A percentile compares a stretch with the other conserved stretches of the same genome.
phyloP scores from a whole-genome alignment of 306 rosid genomes.

The Trifolium fragiferum region DNA sequence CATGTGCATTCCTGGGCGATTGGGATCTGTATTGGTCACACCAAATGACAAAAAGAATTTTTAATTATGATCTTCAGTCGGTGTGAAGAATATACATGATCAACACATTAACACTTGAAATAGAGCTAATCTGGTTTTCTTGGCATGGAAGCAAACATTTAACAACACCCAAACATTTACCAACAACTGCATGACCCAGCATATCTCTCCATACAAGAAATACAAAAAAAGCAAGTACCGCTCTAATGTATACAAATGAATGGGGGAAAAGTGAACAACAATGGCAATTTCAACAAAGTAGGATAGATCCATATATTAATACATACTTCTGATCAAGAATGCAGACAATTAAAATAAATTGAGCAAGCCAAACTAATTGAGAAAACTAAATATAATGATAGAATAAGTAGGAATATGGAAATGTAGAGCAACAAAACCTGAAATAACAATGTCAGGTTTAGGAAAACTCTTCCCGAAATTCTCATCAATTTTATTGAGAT shows the following conservation, averaged over 20 bases:
- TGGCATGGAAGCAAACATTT: conserved; percentile 18
- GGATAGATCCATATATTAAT: neutral
- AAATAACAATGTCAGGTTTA: conserved; percentile 85
- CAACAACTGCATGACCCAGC: conserved; percentile 18
- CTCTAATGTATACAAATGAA: conserved; percentile 23
- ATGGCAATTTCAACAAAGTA: conserved; percentile 6
- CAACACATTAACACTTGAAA: conserved; percentile 18
- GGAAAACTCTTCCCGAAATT: conserved; percentile 84
- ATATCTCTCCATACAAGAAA: conserved; percentile 20
- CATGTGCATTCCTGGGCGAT: conserved; percentile 99
- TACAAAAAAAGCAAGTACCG: conserved; percentile 18
- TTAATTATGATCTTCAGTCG: conserved; percentile 2
- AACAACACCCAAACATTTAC: conserved; percentile 3
- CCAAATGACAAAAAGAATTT: conserved; percentile 25
- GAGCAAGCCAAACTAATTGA: conserved; percentile 23
- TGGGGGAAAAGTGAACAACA: conserved; percentile 16
- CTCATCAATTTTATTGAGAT: conserved; percentile 90
- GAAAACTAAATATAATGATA: conserved; percentile 21
- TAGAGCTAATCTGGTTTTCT: conserved; percentile 13
- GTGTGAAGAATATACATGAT: conserved; percentile 22
- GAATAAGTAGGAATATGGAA: conserved; percentile 28
- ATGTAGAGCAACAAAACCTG: conserved; percentile 58
- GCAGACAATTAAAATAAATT: conserved; percentile 23
- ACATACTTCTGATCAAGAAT: conserved; percentile 31
- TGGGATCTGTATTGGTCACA: conserved; percentile 71